Base-by-base conservation (phyloP, 225 moss, liverwort and hornwort genomes). In the Polytrichum formosum region DNA sequence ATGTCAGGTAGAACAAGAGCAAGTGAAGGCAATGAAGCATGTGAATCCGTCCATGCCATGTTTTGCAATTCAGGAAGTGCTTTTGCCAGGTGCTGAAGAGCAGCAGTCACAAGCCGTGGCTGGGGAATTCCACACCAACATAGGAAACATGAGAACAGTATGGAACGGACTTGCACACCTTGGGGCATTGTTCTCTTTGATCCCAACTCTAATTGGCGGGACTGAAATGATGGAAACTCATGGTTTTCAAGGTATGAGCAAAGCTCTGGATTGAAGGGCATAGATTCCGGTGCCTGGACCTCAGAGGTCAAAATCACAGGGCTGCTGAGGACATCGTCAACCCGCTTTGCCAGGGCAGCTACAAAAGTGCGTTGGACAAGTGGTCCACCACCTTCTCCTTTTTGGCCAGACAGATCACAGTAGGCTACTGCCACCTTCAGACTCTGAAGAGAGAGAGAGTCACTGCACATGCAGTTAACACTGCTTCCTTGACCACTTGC, bases 51-150 rank as follows among this genome's bases (percentile, higher is more conserved):
- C 66, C 74, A 76, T n/a, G 77, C 53, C 58, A 58, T 58, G 54
- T 66, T 91, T 26, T 79, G 82, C 58, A 88, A 80, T 54, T 77
- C 81, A 21, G 91, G 91, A 31, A 89, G 73, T 68, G 88, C 79
- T 66, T 85, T 78, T 22, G 76, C 79, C 67, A 98, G 76, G 64
- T 83, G 82, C 17, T 77, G 88, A 33, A 92, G 83, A 55, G 92
- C 94, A 78, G 85, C 73, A 67, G 72, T 82, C 56, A 91, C 76
- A 61, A 82, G 80, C 78, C 77, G 83, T 29, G 94, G 87, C 64
- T 82, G 84, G 65, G 98, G 98, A 37, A 98, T 89, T 26, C 87
- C 98, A 62, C 90, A 92, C 98, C 98, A 98, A 81, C 91, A 84
- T 25, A 98, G 84, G 46, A 88, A 94, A 79, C 92, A 92, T 33